Evolutionary conservation across 805 yeast genomes (phyloP).

Genomic region (Hermanozyma aechmeae): DNA sequence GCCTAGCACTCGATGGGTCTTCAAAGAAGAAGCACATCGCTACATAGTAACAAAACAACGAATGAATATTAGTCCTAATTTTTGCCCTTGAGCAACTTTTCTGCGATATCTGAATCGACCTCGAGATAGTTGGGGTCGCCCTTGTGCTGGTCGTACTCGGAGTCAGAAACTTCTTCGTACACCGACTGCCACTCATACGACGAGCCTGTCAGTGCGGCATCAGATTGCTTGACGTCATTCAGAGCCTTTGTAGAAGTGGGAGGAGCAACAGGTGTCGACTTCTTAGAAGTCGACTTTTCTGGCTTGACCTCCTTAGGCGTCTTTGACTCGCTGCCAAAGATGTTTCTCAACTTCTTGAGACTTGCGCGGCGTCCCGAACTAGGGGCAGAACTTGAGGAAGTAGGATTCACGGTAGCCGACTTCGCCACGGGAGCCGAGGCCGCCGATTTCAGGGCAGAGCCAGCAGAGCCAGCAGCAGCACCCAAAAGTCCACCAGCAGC

Average conservation of each 20-base stretch:
- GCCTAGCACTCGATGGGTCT: too few relatives aligned
- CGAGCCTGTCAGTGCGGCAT: too few relatives aligned
- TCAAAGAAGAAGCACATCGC: neutral
- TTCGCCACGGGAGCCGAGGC: too few relatives aligned
- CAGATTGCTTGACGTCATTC: conserved; percentile 3
- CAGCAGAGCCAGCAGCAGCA: too few relatives aligned
- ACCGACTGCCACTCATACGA: conserved; percentile 11
- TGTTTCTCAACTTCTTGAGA: neutral
- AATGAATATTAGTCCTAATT: neutral
- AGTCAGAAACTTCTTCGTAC: conserved; percentile 42
- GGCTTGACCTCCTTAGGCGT: neutral
- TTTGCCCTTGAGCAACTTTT: conserved; percentile 6
- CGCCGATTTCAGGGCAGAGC: too few relatives aligned
- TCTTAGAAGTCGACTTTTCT: neutral
- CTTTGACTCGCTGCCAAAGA: neutral
- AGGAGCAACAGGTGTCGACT: neutral
- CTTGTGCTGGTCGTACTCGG: conserved; percentile 35
- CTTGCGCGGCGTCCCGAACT: neutral
- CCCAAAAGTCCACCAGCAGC: too few relatives aligned
- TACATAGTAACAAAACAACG: neutral
- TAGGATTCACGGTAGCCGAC: too few relatives aligned
- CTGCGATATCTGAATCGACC: conserved; percentile 11
- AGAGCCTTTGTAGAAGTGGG: neutral
- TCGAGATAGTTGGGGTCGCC: conserved; percentile 43
- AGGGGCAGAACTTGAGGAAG: too few relatives aligned